phyloP scores from a whole-genome alignment of 306 rosid genomes.

The Carpinus viminea region DNA sequence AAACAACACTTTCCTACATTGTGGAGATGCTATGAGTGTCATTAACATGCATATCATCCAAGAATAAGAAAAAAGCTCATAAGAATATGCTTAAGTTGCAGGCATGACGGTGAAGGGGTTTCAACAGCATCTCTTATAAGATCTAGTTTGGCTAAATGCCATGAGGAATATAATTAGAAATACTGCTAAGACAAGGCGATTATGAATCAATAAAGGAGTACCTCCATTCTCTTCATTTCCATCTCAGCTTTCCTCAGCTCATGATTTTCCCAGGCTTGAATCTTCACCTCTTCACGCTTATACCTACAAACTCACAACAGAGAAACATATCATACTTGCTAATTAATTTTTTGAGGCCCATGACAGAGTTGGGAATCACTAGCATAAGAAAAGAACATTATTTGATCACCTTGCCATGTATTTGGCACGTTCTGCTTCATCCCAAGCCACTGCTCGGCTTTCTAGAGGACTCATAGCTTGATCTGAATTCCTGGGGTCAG shows the following conservation, averaged over 20 bases:
- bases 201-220: constrained; percentile 26
- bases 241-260: constrained; percentile 94
- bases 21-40: background rate
- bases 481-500: constrained; percentile 46
- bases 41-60: background rate
- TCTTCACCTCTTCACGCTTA: constrained; percentile 92
- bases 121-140: background rate
- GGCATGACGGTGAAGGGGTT: background rate
- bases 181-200: background rate
- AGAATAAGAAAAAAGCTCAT: background rate
- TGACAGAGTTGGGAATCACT: background rate
- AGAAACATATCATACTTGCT: constrained; percentile 2
- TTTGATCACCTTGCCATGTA: constrained; percentile 72
- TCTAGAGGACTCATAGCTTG: constrained; percentile 64
- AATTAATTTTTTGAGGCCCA: constrained; percentile 3
- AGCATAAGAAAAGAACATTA: constrained; percentile 4
- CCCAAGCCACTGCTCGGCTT: constrained; percentile 89
- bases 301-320: constrained; percentile 50
- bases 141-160: background rate
- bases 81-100: background rate
- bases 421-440: constrained; percentile 94
- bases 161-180: background rate
- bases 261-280: constrained; percentile 95
- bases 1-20: background rate
- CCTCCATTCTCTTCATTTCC: constrained; percentile 97